These are phyloP conservation scores for Musa balbisiana DNA, from an alignment of 202 grass and related monocot species.

Conservation along the genomic window DNA sequence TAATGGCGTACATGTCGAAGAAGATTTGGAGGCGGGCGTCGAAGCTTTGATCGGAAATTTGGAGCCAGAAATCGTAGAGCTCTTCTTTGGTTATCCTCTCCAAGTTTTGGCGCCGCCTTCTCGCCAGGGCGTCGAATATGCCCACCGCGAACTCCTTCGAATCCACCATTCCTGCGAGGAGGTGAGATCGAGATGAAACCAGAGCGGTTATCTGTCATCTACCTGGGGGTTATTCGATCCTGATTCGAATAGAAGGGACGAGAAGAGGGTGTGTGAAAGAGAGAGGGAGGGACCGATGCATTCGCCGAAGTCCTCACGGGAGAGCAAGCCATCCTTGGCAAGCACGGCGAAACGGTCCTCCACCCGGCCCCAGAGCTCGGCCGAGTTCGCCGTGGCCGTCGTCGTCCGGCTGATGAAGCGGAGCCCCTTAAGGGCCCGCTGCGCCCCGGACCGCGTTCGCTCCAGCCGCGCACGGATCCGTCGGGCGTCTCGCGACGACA, in stretches of 20 bases:
- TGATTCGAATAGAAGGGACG: not conserved
- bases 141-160: slow-evolving; percentile 21
- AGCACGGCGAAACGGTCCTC: slow-evolving; percentile 20
- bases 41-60: slow-evolving; percentile 24
- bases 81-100: slow-evolving; percentile 19
- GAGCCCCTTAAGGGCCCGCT: slow-evolving; percentile 24
- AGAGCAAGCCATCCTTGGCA: slow-evolving; percentile 18
- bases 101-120: slow-evolving; percentile 13
- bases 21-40: slow-evolving; percentile 24
- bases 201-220: not conserved
- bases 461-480: slow-evolving; percentile 15
- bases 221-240: not conserved
- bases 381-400: not conserved
- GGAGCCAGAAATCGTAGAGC: slow-evolving; percentile 22
- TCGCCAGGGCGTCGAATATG: slow-evolving; percentile 21
- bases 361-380: slow-evolving; percentile 20
- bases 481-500: slow-evolving; percentile 13
- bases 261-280: not conserved
- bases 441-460: slow-evolving; percentile 18
- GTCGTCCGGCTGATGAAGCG: slow-evolving; percentile 24
- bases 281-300: slow-evolving; percentile 9
- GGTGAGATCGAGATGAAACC: not conserved
- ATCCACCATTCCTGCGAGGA: slow-evolving; percentile 13
- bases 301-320: slow-evolving; percentile 23
- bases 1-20: slow-evolving; percentile 16